Conservation (phyloP, 805 yeast species). For the Kodamaea lidongshanica region DNA sequence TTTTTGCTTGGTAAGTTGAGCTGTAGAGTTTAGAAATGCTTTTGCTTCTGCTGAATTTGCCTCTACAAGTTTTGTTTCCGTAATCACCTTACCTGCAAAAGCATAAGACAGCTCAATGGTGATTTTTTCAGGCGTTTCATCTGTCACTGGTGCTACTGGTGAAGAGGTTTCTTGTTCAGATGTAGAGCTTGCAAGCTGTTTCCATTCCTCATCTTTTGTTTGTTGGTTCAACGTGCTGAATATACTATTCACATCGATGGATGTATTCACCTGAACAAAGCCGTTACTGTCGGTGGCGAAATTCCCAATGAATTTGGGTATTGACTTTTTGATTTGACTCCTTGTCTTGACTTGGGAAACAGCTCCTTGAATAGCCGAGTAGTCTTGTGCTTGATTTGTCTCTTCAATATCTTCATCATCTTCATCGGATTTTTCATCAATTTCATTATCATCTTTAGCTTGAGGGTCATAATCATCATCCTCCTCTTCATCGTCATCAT, state of each 20-base stretch:
- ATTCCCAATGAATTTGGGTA: conserved; percentile 9
- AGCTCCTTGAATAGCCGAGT: conserved; percentile 47
- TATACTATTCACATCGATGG: conserved; percentile 28
- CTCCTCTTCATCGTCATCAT: conserved; percentile 29
- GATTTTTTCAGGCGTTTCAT: conserved; percentile 40
- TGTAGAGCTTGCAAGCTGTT: conserved; percentile 11
- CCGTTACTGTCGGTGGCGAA: conserved; percentile 15
- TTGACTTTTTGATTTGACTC: conserved; percentile 41
- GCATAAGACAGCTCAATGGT: conserved; percentile 73
- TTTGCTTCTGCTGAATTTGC: conserved; percentile 79
- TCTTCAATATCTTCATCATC: conserved; percentile 24
- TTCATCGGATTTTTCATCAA: conserved; percentile 25
- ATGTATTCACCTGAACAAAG: conserved; percentile 8
- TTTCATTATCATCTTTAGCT: conserved; percentile 14
- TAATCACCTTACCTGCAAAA: conserved; percentile 80
- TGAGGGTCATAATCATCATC: conserved; percentile 30
- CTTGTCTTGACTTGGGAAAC: conserved; percentile 64
- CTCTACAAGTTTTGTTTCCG: conserved; percentile 75
- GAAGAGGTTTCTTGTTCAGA: conserved; percentile 7
- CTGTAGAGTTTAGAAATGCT: conserved; percentile 62
- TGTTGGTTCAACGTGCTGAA: conserved; percentile 22
- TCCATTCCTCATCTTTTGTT: conserved; percentile 9
- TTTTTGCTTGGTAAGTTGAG: conserved; percentile 19
- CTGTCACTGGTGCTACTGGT: conserved; percentile 2
- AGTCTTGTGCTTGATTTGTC: conserved; percentile 24